Conservation (phyloP, 495 filamentous ascomycete species). For the Usnea hakonensis region DNA sequence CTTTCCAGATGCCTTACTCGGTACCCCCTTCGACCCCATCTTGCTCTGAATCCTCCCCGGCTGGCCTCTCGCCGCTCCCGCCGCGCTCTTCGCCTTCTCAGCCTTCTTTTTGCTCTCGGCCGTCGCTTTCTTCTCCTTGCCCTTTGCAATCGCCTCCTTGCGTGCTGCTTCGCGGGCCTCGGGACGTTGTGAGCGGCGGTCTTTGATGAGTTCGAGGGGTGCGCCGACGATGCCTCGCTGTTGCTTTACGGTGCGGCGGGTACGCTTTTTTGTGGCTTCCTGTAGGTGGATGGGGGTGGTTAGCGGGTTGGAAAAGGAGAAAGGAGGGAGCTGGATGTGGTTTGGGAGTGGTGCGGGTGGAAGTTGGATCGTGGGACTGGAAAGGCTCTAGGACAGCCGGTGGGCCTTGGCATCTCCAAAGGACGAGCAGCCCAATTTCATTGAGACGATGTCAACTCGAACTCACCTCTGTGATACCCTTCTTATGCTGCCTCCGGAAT, state of each 20-base stretch:
- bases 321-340: too few relatives aligned
- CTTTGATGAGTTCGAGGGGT: slow-evolving; percentile 99
- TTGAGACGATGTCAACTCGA: too few relatives aligned
- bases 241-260: slow-evolving; percentile 94
- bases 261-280: slow-evolving; percentile 99
- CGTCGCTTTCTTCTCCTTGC: slow-evolving; percentile 93
- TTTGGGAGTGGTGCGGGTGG: neutral
- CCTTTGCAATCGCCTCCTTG: slow-evolving; percentile 81
- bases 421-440: neutral
- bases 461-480: slow-evolving; percentile 99
- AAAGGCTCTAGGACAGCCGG: neutral
- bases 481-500: slow-evolving; percentile 96
- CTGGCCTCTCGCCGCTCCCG: slow-evolving; percentile 64
- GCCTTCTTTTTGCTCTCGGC: slow-evolving; percentile 89
- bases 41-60: slow-evolving; percentile 77
- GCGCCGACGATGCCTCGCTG: slow-evolving; percentile 99
- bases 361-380: neutral
- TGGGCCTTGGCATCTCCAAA: neutral
- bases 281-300: slow-evolving; percentile 34
- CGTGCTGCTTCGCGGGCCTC: slow-evolving; percentile 93
- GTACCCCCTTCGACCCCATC: slow-evolving; percentile 91
- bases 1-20: slow-evolving; percentile 76
- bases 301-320: neutral
- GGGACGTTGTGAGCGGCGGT: slow-evolving; percentile 85
- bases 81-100: slow-evolving; percentile 95